These are phyloP conservation scores for Tetragonia tetragonoides DNA, from an alignment of 148 eudicot species.

Conservation along the genomic window DNA sequence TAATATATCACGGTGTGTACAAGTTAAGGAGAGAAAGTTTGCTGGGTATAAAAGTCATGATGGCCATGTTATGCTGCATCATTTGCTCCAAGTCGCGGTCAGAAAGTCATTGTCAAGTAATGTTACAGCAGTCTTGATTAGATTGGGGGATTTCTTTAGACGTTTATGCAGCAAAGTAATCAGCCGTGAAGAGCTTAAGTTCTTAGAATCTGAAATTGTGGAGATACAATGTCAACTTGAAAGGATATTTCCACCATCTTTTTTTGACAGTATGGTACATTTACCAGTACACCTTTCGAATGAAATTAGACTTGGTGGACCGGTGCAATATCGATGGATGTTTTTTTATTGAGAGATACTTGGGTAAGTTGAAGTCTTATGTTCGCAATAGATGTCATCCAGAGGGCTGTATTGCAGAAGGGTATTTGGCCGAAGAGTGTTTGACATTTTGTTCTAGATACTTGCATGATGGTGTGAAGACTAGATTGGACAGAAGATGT, in stretches of 20 bases:
- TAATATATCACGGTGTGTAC: neutral
- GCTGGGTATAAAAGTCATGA: slow-evolving; percentile 2
- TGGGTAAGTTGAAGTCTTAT: slow-evolving; percentile 19
- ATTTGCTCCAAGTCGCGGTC: neutral
- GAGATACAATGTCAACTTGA: slow-evolving; percentile 9
- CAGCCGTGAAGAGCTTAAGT: neutral
- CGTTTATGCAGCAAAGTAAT: neutral
- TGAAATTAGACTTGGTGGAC: slow-evolving; percentile 15
- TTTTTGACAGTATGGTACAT: slow-evolving; percentile 12
- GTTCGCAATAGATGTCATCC: slow-evolving; percentile 19
- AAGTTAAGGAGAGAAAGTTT: neutral
- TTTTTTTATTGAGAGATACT: slow-evolving; percentile 16
- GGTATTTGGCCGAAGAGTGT: slow-evolving; percentile 25
- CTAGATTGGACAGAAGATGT: neutral
- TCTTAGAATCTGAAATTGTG: neutral
- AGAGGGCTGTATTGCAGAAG: slow-evolving; percentile 23
- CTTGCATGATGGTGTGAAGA: slow-evolving; percentile 3
- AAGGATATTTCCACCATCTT: neutral
- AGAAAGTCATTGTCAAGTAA: neutral
- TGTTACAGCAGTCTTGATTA: neutral
- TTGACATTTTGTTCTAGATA: slow-evolving; percentile 22
- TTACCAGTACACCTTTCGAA: slow-evolving; percentile 6
- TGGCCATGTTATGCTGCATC: neutral
- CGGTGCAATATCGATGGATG: slow-evolving; percentile 21
- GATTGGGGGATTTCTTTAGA: neutral